Conservation (phyloP, 345 rosid genomes). For the Brassica rapa region DNA sequence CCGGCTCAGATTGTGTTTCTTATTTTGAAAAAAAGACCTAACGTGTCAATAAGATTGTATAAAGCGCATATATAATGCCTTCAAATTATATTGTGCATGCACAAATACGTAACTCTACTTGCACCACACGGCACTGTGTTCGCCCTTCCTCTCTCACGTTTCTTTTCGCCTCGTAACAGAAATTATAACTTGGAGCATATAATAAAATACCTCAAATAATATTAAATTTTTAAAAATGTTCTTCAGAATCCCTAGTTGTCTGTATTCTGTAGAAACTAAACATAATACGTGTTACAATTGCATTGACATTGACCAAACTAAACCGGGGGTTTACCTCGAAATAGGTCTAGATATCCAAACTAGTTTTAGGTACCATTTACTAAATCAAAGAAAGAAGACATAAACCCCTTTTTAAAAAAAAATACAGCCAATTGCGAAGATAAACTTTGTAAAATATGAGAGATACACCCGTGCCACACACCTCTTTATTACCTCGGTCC, state of each 20-base stretch:
- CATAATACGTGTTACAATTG: not conserved
- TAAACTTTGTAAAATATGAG: too few relatives aligned
- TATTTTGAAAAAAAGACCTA: not conserved
- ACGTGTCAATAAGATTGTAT: not conserved
- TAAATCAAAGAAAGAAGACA: too few relatives aligned
- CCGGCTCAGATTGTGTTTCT: slow-evolving; percentile 23
- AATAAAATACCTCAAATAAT: not conserved
- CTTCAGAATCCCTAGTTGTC: not conserved
- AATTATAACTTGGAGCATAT: slow-evolving; percentile 2
- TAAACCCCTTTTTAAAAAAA: too few relatives aligned
- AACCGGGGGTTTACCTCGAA: not conserved
- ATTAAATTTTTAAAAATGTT: not conserved
- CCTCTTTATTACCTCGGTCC: too few relatives aligned
- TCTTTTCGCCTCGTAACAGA: slow-evolving; percentile 26
- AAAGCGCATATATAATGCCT: slow-evolving; percentile 3
- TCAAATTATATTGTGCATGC: not conserved
- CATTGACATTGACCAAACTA: too few relatives aligned
- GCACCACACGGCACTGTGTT: slow-evolving; percentile 8
- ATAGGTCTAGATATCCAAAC: not conserved
- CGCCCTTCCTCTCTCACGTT: slow-evolving; percentile 20
- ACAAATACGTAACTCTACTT: slow-evolving; percentile 16
- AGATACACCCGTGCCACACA: too few relatives aligned
- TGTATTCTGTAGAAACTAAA: not conserved
- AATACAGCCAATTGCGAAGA: too few relatives aligned
- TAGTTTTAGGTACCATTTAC: not conserved